Evolutionary conservation across 345 rosid species (phyloP).

Genomic region (Hirschfeldia incana): DNA sequence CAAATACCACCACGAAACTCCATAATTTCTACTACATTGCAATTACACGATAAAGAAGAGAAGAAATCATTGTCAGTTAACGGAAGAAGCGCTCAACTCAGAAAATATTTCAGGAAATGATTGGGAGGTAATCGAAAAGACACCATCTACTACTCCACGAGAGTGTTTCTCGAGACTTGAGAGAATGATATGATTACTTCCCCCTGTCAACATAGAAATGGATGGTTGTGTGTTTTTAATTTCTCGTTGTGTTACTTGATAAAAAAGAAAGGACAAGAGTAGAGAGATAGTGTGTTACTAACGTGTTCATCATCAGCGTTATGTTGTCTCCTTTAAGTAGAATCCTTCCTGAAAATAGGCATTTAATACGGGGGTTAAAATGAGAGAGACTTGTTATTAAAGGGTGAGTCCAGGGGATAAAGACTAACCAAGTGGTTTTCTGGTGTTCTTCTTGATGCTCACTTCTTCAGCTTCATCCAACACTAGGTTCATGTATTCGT

Average conservation of each 20-base stretch:
- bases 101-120: constrained; percentile 11
- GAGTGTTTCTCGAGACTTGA: constrained; percentile 5
- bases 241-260: not conserved
- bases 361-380: not conserved
- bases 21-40: constrained; percentile 21
- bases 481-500: constrained; percentile 97
- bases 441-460: constrained; percentile 77
- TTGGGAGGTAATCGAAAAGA: not conserved
- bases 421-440: constrained; percentile 71
- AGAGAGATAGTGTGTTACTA: constrained; percentile 34
- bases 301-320: constrained; percentile 93
- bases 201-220: constrained; percentile 21
- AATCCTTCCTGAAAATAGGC: constrained; percentile 71
- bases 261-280: not conserved
- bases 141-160: constrained; percentile 4
- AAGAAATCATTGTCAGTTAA: constrained; percentile 8
- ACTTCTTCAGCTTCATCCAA: constrained; percentile 98
- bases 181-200: constrained; percentile 21
- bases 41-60: constrained; percentile 17
- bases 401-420: not conserved
- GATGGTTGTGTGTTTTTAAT: not conserved
- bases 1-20: constrained; percentile 8
- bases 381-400: not conserved
- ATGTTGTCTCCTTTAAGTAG: constrained; percentile 92
- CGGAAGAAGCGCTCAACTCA: constrained; percentile 3